Evolutionary conservation across 2,329 filamentous ascomycete species (phyloP).

Genomic region (Fusarium newnesense): DNA sequence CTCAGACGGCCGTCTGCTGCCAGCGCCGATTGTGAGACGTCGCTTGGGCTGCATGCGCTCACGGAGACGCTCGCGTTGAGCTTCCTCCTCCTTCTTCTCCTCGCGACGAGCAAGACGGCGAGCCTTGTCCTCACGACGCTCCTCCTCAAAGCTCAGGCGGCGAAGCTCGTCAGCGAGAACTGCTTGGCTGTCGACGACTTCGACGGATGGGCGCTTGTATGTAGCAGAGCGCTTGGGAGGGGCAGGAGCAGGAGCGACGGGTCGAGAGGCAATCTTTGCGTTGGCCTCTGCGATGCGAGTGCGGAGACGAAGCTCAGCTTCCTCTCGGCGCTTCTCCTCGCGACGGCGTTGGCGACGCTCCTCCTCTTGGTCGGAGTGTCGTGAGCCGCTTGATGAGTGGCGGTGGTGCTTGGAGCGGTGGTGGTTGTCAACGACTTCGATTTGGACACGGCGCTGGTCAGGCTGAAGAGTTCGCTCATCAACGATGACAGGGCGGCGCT

Average conservation of each 20-base stretch:
- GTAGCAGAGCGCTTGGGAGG: conserved; percentile 38
- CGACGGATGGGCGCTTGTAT: conserved; percentile 38
- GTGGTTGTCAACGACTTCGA: conserved; percentile 51
- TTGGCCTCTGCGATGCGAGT: conserved; percentile 55
- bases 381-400: conserved; percentile 51
- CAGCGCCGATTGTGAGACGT: conserved; percentile 50
- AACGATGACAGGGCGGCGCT: conserved; percentile 51
- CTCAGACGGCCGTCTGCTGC: conserved; percentile 50
- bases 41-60: conserved; percentile 55
- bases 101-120: conserved; percentile 42
- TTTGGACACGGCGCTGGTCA: conserved; percentile 47
- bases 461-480: conserved; percentile 48
- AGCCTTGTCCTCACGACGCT: conserved; percentile 48
- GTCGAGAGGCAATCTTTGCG: conserved; percentile 54
- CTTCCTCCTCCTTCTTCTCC: conserved; percentile 51
- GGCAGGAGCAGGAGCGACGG: conserved; percentile 45
- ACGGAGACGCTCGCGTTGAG: conserved; percentile 51
- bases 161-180: conserved; percentile 51
- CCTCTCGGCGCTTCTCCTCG: conserved; percentile 44
- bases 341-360: conserved; percentile 39
- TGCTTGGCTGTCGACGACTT: conserved; percentile 41
- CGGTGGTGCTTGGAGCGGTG: conserved; percentile 49
- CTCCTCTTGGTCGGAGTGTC: conserved; percentile 46
- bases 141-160: conserved; percentile 47
- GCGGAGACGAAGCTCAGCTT: conserved; percentile 45